Conservation (phyloP, 2,329 filamentous ascomycete genomes). For the Stemphylium beticola region DNA sequence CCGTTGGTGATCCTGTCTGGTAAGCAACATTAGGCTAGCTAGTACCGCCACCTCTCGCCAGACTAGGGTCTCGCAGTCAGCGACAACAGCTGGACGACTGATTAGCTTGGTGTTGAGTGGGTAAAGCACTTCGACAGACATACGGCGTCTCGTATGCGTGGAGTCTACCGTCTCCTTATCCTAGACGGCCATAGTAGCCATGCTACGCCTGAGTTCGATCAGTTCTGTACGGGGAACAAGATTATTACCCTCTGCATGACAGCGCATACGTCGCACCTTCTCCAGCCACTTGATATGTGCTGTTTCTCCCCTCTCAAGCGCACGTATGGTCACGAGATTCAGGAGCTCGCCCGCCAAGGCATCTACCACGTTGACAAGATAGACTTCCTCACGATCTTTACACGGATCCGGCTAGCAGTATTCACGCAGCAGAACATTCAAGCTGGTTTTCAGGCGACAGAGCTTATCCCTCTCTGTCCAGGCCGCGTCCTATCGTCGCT, state of each 20-base stretch:
- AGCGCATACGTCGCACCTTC: conserved; percentile 40
- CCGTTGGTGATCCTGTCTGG: conserved; percentile 15
- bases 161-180: too few species aligned
- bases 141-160: conserved; percentile 27
- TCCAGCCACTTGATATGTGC: conserved; percentile 50
- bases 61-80: conserved; percentile 17
- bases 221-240: conserved; percentile 44
- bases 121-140: conserved; percentile 43
- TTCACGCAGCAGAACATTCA: too few species aligned
- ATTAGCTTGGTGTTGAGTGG: conserved; percentile 44
- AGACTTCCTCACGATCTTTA: background rate
- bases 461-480: too few species aligned
- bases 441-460: too few species aligned
- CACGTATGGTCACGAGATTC: conserved; percentile 10
- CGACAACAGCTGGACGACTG: conserved; percentile 43
- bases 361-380: background rate
- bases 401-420: too few species aligned
- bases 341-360: background rate
- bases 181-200: too few species aligned
- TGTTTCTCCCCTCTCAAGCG: conserved; percentile 43
- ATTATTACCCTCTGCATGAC: conserved; percentile 35
- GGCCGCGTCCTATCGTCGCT: too few species aligned
- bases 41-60: background rate
- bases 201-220: conserved; percentile 42
- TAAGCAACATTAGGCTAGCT: conserved; percentile 3